These are phyloP conservation scores for Elongisporangium anandrum DNA, from an alignment of 352 stramenopile species.

Conservation along the genomic window DNA sequence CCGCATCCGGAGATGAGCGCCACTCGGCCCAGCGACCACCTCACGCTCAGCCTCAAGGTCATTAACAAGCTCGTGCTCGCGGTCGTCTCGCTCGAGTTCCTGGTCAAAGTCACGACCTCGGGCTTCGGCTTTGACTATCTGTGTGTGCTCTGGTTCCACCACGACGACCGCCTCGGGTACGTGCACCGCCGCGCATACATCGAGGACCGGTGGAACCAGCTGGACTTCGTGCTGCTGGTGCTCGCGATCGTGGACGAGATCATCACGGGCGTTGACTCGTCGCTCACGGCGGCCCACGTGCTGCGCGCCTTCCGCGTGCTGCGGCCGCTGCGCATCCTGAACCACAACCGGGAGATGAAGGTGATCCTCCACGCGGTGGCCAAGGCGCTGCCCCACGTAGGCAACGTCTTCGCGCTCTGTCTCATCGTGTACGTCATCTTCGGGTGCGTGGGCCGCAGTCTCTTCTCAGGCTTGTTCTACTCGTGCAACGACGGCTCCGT, in stretches of 20 bases:
- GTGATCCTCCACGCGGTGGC: constrained; percentile 63
- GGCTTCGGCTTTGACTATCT: constrained; percentile 72
- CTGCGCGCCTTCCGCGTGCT: constrained; percentile 68
- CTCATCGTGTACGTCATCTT: constrained; percentile 80
- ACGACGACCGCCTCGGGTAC: constrained; percentile 59
- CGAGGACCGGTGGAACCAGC: constrained; percentile 73
- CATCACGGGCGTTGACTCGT: constrained; percentile 36
- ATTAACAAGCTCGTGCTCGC: constrained; percentile 85
- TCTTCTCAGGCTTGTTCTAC: constrained; percentile 68
- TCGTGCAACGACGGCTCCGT: constrained; percentile 55
- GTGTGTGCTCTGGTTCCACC: constrained; percentile 48
- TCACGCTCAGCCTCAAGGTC: constrained; percentile 26
- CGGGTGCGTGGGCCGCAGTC: constrained; percentile 53
- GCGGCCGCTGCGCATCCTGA: constrained; percentile 62
- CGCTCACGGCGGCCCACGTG: constrained; percentile 41
- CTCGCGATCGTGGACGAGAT: constrained; percentile 54
- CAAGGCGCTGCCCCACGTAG: constrained; percentile 62
- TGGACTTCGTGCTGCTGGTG: constrained; percentile 57
- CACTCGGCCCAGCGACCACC: constrained; percentile 24
- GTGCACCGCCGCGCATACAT: constrained; percentile 68
- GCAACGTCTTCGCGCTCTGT: constrained; percentile 69
- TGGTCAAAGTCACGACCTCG: constrained; percentile 74
- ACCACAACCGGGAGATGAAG: constrained; percentile 80
- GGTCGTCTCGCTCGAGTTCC: constrained; percentile 76
- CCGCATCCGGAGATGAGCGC: constrained; percentile 58